These are phyloP conservation scores for Kurtzmaniella cleridarum DNA, from an alignment of 805 yeast genomes.

Conservation along the genomic window DNA sequence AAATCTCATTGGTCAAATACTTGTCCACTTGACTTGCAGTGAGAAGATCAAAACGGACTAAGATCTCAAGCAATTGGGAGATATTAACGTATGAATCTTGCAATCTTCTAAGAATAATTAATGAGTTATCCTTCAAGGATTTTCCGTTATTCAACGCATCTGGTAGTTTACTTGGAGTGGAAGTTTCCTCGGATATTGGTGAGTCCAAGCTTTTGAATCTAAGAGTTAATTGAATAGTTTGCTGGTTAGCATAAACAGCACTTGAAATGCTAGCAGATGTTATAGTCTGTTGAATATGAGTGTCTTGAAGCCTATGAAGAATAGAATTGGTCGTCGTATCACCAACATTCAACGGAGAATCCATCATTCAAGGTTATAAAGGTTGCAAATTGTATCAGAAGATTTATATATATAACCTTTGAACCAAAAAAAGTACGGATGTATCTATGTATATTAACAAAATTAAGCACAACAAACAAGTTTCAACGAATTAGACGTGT, in stretches of 20 bases:
- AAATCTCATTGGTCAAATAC: constrained; percentile 28
- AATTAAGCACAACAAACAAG: no score
- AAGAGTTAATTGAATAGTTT: constrained; percentile 30
- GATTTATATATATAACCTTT: no score
- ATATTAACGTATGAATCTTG: constrained; percentile 39
- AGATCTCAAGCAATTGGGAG: constrained; percentile 30
- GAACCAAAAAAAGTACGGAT: no score
- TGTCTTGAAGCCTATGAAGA: constrained; percentile 26
- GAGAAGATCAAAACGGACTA: constrained; percentile 23
- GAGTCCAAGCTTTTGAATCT: constrained; percentile 4
- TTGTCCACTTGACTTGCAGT: constrained; percentile 21
- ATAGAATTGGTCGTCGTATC: constrained; percentile 38
- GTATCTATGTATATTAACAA: no score
- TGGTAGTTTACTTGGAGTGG: constrained; percentile 3
- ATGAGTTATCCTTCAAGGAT: constrained; percentile 4
- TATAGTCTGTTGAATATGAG: constrained; percentile 26
- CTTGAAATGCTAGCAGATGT: constrained; percentile 15
- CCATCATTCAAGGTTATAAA: constrained; percentile 24
- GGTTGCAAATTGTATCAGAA: no score
- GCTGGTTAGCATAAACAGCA: constrained; percentile 32
- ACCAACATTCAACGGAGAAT: constrained; percentile 37
- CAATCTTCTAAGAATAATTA: constrained; percentile 32
- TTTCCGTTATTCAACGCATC: neutral
- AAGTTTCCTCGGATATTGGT: neutral
- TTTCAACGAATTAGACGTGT: no score